Evolutionary conservation across 1,284 basidiomycete genomes (phyloP), one percentile per base, ranked within the genome.

Genomic region (Malassezia sp.): DNA sequence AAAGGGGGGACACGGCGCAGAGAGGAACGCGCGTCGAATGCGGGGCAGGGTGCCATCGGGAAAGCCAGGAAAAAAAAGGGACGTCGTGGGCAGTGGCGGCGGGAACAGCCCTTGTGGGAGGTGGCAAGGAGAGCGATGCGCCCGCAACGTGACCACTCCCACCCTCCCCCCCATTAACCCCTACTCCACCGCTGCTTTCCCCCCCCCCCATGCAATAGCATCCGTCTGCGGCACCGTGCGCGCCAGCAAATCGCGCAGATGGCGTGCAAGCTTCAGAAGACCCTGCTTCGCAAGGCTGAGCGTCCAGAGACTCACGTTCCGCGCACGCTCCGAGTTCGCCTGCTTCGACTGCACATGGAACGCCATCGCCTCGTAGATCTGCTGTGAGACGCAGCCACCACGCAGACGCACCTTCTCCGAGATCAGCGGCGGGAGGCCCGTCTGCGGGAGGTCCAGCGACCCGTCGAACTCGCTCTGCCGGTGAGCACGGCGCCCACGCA

Each of bases 401-500:
- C n/a, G n/a, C 12, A 18, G 12, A 33, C 43, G 39, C 27, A 47
- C 50, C 51, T 68, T 65, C 22, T 63, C 58, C 9, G 54, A 59
- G 5, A 70, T 56, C 12, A 67, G 56, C 1, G 65, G 65, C 12
- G 67, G 42, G 21, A 70, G 45, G 5, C 67, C 67, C 2, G 67
- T 70, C 31, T 70, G 67, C 0, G 65, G 57, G 3, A 70, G 61
- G 40, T 70, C 67, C 14, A 70, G 35, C n/a, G 60, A 60, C 1
- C 67, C 67, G 21, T 70, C 64, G 31, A 70, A 70, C 38, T 70
- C 67, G 52, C 49, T 57, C 46, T 49, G 53, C 7, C n/a, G 42
- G 26, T 21, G 17, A 28, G 32, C n/a, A 33, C 21, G 17, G 9
- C 17, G 85, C 80, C 82, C 84, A 53, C 10, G 49, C 38, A 63